Evolutionary conservation across 805 yeast species (phyloP).

Genomic region (Metschnikowia gelsemii): DNA sequence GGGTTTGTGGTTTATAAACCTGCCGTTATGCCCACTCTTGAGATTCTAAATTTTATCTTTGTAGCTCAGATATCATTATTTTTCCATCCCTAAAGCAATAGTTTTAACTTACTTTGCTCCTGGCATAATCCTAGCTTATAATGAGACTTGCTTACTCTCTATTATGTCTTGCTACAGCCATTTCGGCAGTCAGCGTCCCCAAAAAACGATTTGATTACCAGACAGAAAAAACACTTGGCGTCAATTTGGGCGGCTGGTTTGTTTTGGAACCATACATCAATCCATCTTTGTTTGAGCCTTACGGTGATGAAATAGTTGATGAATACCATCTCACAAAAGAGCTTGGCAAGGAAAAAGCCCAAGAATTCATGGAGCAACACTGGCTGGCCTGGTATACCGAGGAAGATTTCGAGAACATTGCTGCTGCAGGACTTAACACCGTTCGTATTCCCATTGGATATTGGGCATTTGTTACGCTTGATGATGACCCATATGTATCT

Average conservation of each 20-base stretch:
- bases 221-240: slow-evolving; percentile 54
- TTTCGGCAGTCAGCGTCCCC: slow-evolving; percentile 14
- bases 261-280: slow-evolving; percentile 85
- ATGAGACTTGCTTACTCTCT: slow-evolving; percentile 14
- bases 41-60: neutral
- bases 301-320: slow-evolving; percentile 58
- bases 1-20: slow-evolving; percentile 6
- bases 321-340: slow-evolving; percentile 67
- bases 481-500: slow-evolving; percentile 78
- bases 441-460: slow-evolving; percentile 93
- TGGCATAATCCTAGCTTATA: neutral
- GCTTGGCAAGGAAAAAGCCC: slow-evolving; percentile 63
- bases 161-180: slow-evolving; percentile 13
- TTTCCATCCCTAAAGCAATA: neutral
- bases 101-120: neutral
- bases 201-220: slow-evolving; percentile 33
- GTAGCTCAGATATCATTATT: neutral
- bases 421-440: slow-evolving; percentile 66
- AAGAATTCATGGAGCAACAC: slow-evolving; percentile 51
- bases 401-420: slow-evolving; percentile 62
- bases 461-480: slow-evolving; percentile 76
- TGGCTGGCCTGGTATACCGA: slow-evolving; percentile 81
- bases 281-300: slow-evolving; percentile 66
- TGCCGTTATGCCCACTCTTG: neutral
- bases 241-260: slow-evolving; percentile 88